Percentiles rank a stretch among this genome's conserved stretches.
Evolutionary conservation across 352 stramenopile species (phyloP).

Genomic region (Phytopythium montanum): DNA sequence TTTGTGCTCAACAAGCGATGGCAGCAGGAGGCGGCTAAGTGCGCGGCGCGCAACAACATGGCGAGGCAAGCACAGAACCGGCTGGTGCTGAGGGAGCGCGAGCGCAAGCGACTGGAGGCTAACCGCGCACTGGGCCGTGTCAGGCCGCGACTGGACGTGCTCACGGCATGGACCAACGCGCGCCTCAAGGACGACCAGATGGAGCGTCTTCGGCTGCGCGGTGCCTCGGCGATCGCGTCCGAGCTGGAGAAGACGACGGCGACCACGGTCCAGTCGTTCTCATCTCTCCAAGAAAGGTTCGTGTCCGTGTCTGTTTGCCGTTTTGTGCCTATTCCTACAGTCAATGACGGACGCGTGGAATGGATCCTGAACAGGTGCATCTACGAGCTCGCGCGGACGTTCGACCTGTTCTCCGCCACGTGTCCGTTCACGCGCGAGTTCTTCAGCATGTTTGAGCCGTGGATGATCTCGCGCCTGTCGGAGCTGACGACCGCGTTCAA

Average conservation of each 20-base stretch:
- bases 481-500: slow-evolving; percentile 66
- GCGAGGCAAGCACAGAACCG: slow-evolving; percentile 45
- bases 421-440: slow-evolving; percentile 61
- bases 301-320: neutral
- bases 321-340: neutral
- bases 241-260: slow-evolving; percentile 47
- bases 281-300: slow-evolving; percentile 63
- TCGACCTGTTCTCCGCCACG: slow-evolving; percentile 58
- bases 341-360: neutral
- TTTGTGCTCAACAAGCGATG: slow-evolving; percentile 60
- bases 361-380: slow-evolving; percentile 40
- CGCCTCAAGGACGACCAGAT: slow-evolving; percentile 74
- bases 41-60: slow-evolving; percentile 36
- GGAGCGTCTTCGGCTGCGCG: slow-evolving; percentile 60
- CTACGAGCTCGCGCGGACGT: slow-evolving; percentile 68
- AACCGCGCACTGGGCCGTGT: slow-evolving; percentile 38
- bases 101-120: slow-evolving; percentile 29
- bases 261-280: slow-evolving; percentile 19
- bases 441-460: slow-evolving; percentile 66
- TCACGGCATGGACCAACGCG: slow-evolving; percentile 66
- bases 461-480: slow-evolving; percentile 69
- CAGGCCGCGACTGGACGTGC: slow-evolving; percentile 65
- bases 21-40: slow-evolving; percentile 58
- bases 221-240: slow-evolving; percentile 51
- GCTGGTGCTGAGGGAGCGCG: slow-evolving; percentile 31